These are phyloP conservation scores for Histomonas meleagridis DNA, from an alignment of 208 protist genomes.

Conservation along the genomic window DNA sequence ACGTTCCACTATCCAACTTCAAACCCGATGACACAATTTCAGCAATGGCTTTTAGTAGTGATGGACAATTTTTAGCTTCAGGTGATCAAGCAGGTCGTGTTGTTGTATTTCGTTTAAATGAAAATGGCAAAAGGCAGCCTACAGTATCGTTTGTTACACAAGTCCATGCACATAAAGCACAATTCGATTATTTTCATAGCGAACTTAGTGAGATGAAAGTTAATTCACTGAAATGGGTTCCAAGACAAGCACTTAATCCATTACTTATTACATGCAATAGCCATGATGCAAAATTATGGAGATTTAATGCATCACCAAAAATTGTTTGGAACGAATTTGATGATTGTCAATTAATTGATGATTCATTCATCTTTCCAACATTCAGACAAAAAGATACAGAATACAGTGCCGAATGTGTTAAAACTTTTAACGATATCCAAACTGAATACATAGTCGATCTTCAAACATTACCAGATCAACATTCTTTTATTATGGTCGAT, in stretches of 20 bases:
- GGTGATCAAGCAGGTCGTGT: slow-evolving; percentile 9
- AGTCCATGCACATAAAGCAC: slow-evolving; percentile 2
- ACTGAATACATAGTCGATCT: slow-evolving; percentile 22
- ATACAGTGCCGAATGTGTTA: not conserved
- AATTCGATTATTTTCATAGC: not conserved
- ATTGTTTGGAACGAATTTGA: not conserved
- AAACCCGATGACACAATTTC: slow-evolving; percentile 21
- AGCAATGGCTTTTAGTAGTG: not conserved
- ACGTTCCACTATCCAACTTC: slow-evolving; percentile 15
- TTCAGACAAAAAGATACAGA: not conserved
- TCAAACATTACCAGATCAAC: not conserved
- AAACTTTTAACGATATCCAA: not conserved
- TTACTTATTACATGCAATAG: not conserved
- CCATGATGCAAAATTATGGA: slow-evolving; percentile 11
- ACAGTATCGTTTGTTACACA: not conserved
- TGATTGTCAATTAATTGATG: not conserved
- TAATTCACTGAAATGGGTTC: slow-evolving; percentile 21
- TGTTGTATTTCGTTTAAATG: not conserved
- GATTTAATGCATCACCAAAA: not conserved
- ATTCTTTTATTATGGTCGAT: not conserved
- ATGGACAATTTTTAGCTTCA: not conserved
- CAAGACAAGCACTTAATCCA: not conserved
- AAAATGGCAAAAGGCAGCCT: too few species aligned
- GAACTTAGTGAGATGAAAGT: not conserved
- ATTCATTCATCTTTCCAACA: not conserved